A percentile compares a stretch with the other conserved stretches of the same genome.
phyloP scores from a whole-genome alignment of 148 eudicot genomes.

The Arbutus unedo region DNA sequence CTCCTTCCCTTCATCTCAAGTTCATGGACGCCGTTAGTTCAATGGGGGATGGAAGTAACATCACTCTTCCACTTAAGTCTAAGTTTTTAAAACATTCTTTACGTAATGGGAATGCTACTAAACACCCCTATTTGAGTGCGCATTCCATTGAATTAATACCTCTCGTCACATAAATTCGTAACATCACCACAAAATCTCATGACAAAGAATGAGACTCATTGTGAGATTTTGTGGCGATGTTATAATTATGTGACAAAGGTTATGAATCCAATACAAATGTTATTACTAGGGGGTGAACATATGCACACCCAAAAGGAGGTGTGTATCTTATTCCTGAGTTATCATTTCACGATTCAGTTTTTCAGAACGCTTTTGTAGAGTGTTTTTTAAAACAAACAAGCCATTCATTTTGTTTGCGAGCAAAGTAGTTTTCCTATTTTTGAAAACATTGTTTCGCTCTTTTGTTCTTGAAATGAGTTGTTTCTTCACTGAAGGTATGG shows the following conservation, averaged over 20 bases:
- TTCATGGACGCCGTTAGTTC: conserved; percentile 21
- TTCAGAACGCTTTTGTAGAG: not conserved
- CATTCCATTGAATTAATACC: not conserved
- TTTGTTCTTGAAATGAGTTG: no score
- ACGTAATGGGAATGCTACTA: no score
- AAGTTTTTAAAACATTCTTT: not conserved
- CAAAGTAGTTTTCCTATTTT: not conserved
- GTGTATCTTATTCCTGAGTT: not conserved
- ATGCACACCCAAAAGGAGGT: not conserved
- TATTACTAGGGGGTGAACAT: not conserved
- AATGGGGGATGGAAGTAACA: conserved; percentile 17
- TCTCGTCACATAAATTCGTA: not conserved
- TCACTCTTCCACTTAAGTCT: not conserved
- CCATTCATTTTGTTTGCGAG: not conserved
- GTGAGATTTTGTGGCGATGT: not conserved
- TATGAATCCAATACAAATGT: not conserved
- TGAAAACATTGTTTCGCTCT: not conserved
- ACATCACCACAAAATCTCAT: not conserved
- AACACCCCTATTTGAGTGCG: no score
- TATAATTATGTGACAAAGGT: not conserved
- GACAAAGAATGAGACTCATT: not conserved
- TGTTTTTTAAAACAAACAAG: not conserved
- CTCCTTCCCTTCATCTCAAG: conserved; percentile 22
- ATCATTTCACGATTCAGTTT: not conserved
- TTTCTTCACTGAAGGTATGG: not conserved